Evolutionary conservation across 345 rosid genomes (phyloP).

Genomic region (Pelargonium nanum): DNA sequence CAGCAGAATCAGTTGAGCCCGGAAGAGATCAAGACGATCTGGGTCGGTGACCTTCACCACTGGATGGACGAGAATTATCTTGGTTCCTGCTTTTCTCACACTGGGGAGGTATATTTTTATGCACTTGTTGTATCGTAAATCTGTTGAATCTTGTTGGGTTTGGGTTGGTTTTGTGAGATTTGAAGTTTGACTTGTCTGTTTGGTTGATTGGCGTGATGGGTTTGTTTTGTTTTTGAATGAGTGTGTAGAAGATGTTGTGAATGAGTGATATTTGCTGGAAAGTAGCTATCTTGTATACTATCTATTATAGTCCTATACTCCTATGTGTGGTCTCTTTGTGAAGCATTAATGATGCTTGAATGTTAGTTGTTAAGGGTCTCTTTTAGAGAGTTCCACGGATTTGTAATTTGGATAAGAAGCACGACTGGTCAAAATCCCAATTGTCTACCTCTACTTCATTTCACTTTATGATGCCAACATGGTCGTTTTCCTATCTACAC

Average conservation of each 20-base stretch:
- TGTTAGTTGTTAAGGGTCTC: too few relatives aligned
- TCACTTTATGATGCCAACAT: too few relatives aligned
- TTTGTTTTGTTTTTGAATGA: not conserved
- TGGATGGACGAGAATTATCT: constrained; percentile 88
- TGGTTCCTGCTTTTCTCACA: constrained; percentile 56
- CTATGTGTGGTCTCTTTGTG: too few relatives aligned
- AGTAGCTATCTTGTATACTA: not conserved
- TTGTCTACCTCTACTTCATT: too few relatives aligned
- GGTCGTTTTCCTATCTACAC: too few relatives aligned
- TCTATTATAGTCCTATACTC: too few relatives aligned
- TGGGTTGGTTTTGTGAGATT: not conserved
- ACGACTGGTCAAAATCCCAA: too few relatives aligned
- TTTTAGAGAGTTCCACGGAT: too few relatives aligned
- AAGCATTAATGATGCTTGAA: too few relatives aligned
- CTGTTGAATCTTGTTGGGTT: not conserved
- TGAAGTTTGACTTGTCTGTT: not conserved
- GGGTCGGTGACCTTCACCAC: constrained; percentile 72
- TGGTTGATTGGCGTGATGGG: not conserved
- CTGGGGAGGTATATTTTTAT: constrained; percentile 46
- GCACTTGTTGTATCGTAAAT: not conserved
- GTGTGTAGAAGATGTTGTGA: not conserved
- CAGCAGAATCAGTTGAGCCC: constrained; percentile 28
- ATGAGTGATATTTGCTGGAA: not conserved
- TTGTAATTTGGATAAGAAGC: too few relatives aligned
- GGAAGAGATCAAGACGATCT: constrained; percentile 61